Evolutionary conservation across 176 grass and related monocot species (phyloP).

Genomic region (Lolium multiflorum): DNA sequence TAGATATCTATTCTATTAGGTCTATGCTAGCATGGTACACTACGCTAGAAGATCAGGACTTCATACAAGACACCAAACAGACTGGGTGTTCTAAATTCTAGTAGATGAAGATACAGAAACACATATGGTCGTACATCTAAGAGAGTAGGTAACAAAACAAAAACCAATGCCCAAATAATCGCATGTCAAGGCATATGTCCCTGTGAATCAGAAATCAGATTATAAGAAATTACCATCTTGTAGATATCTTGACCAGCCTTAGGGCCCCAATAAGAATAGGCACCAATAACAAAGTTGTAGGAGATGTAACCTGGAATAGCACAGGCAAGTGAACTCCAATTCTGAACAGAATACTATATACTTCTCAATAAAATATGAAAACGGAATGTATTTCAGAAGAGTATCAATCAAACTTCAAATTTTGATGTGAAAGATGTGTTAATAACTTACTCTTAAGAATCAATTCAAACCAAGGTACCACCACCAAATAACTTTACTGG

Average conservation of each 20-base stretch:
- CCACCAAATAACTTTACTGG: background rate
- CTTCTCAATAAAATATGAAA: background rate
- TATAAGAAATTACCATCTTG: slow-evolving; percentile 72
- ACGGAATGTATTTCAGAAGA: background rate
- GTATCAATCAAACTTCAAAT: background rate
- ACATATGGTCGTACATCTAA: slow-evolving; percentile 3
- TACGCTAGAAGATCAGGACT: background rate
- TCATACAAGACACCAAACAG: background rate
- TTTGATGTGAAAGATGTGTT: background rate
- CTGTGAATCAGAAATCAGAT: slow-evolving; percentile 6
- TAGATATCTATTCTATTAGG: slow-evolving; percentile 15
- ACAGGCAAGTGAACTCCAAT: slow-evolving; percentile 25
- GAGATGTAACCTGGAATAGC: slow-evolving; percentile 77
- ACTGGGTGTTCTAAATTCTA: slow-evolving; percentile 13
- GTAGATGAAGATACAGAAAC: slow-evolving; percentile 23
- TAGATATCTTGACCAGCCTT: slow-evolving; percentile 96
- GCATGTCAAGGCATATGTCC: background rate
- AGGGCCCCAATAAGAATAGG: slow-evolving; percentile 99
- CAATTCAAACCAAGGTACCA: background rate
- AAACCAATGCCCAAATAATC: slow-evolving; percentile 15
- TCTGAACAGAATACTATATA: slow-evolving; percentile 15
- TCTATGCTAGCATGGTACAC: slow-evolving; percentile 28
- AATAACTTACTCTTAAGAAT: background rate
- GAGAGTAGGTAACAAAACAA: background rate
- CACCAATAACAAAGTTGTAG: slow-evolving; percentile 98